phyloP scores from a whole-genome alignment of 768 basidiomycete genomes.

The Amanita thiersii region DNA sequence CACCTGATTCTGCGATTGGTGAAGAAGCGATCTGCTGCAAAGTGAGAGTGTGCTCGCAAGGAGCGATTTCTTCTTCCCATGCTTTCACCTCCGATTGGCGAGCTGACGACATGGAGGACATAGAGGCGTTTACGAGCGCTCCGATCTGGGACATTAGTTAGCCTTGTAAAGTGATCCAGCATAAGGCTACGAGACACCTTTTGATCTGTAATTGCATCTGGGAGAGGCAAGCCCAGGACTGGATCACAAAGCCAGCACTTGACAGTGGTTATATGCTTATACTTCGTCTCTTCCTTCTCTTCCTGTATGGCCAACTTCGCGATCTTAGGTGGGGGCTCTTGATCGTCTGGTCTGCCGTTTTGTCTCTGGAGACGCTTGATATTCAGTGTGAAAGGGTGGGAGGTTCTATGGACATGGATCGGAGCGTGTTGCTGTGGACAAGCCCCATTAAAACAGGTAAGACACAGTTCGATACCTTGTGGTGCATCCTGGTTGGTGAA shows the following conservation, averaged over 20 bases:
- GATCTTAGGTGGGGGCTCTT: constrained; percentile 85
- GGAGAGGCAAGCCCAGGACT: constrained; percentile 35
- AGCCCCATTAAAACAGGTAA: constrained; percentile 91
- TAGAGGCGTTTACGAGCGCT: constrained; percentile 54
- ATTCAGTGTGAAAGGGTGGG: constrained; percentile 74
- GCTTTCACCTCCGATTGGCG: constrained; percentile 93
- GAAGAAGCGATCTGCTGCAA: constrained; percentile 35
- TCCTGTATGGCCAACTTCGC: constrained; percentile 83
- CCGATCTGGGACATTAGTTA: constrained; percentile 31
- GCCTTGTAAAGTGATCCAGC: not conserved
- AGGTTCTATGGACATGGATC: constrained; percentile 63
- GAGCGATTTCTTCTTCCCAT: constrained; percentile 90
- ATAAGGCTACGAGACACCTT: constrained; percentile 22
- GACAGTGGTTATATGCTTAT: constrained; percentile 54
- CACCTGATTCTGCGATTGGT: constrained; percentile 47
- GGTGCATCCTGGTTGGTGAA: constrained; percentile 88
- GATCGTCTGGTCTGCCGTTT: constrained; percentile 34
- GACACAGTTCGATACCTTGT: constrained; percentile 80
- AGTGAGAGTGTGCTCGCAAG: constrained; percentile 74
- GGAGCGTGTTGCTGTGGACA: constrained; percentile 76
- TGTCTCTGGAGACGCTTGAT: constrained; percentile 50
- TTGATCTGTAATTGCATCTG: constrained; percentile 25
- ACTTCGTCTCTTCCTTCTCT: constrained; percentile 86
- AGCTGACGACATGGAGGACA: constrained; percentile 80
- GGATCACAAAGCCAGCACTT: constrained; percentile 75